A percentile compares a stretch with the other conserved stretches of the same genome.
phyloP scores from a whole-genome alignment of 2,329 filamentous ascomycete genomes.

The Ceratocystis cacaofunesta region DNA sequence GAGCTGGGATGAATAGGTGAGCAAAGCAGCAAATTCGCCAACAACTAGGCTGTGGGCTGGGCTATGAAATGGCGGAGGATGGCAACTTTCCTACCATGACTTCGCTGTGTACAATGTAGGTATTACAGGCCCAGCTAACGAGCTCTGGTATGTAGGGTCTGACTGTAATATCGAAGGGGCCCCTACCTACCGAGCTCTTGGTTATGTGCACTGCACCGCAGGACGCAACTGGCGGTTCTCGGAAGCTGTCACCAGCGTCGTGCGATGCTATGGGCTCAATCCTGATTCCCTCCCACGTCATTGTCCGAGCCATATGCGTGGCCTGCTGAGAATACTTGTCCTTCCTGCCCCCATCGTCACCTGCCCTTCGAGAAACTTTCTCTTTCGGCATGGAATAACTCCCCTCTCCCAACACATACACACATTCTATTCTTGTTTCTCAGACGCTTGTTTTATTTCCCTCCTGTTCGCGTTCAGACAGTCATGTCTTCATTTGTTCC shows the following conservation, averaged over 20 bases:
- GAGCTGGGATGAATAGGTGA: conserved; percentile 79
- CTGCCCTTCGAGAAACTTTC: background rate
- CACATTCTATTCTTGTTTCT: background rate
- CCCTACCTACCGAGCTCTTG: too few relatives aligned
- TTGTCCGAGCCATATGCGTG: background rate
- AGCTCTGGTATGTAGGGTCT: too few relatives aligned
- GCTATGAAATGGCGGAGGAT: too few relatives aligned
- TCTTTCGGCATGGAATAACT: background rate
- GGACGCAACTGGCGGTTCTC: too few relatives aligned
- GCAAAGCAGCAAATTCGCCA: background rate
- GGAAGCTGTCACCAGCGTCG: background rate
- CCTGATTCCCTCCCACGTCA: background rate
- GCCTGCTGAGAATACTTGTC: background rate
- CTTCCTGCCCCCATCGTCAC: background rate
- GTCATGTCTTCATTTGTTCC: background rate
- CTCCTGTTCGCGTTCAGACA: background rate
- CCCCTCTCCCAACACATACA: background rate
- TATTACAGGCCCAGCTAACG: too few relatives aligned
- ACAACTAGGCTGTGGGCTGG: background rate
- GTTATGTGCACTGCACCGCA: too few relatives aligned
- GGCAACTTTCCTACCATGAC: too few relatives aligned
- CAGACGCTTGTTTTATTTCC: background rate
- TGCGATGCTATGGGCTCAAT: background rate
- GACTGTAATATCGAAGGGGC: too few relatives aligned
- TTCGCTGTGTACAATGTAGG: too few relatives aligned